These are phyloP conservation scores for Mollisiaceae sp. DNA, from an alignment of 2,329 filamentous ascomycete genomes.

Conservation along the genomic window DNA sequence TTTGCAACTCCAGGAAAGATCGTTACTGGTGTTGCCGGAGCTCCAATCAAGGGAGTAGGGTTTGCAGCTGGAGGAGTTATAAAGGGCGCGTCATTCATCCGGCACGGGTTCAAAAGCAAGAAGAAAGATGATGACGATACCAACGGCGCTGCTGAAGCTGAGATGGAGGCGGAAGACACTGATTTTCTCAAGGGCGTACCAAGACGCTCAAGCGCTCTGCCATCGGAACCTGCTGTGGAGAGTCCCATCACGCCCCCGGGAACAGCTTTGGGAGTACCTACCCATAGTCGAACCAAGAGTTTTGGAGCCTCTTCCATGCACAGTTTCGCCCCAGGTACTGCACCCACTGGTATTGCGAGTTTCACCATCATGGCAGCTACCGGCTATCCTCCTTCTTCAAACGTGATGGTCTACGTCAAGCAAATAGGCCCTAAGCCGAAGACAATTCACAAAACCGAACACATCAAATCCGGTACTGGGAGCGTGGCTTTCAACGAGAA, in stretches of 20 bases:
- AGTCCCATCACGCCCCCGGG: slow-evolving; percentile 39
- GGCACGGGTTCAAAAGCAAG: slow-evolving; percentile 78
- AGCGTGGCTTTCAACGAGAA: slow-evolving; percentile 68
- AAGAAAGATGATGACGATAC: slow-evolving; percentile 61
- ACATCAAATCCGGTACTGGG: slow-evolving; percentile 75
- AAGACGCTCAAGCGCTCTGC: slow-evolving; percentile 31
- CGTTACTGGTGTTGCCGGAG: slow-evolving; percentile 79
- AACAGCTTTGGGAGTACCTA: slow-evolving; percentile 26
- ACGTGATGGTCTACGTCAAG: slow-evolving; percentile 78
- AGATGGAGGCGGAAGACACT: slow-evolving; percentile 51
- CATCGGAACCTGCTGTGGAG: slow-evolving; percentile 12
- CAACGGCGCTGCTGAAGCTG: slow-evolving; percentile 47
- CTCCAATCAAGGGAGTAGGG: slow-evolving; percentile 90
- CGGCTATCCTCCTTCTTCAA: slow-evolving; percentile 76
- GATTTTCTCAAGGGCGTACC: slow-evolving; percentile 32
- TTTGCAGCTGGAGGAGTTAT: slow-evolving; percentile 71
- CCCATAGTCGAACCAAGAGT: slow-evolving; percentile 57
- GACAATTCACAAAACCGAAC: slow-evolving; percentile 89
- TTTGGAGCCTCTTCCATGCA: slow-evolving; percentile 69
- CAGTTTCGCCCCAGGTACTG: slow-evolving; percentile 62
- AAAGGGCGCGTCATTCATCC: slow-evolving; percentile 89
- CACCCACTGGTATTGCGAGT: slow-evolving; percentile 74
- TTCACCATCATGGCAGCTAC: slow-evolving; percentile 81
- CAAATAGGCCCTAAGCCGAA: slow-evolving; percentile 73
- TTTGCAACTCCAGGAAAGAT: slow-evolving; percentile 89